Evolutionary conservation across 306 rosid species (phyloP), one percentile per base, ranked within the genome.

Genomic region (Echinosophora koreensis): DNA sequence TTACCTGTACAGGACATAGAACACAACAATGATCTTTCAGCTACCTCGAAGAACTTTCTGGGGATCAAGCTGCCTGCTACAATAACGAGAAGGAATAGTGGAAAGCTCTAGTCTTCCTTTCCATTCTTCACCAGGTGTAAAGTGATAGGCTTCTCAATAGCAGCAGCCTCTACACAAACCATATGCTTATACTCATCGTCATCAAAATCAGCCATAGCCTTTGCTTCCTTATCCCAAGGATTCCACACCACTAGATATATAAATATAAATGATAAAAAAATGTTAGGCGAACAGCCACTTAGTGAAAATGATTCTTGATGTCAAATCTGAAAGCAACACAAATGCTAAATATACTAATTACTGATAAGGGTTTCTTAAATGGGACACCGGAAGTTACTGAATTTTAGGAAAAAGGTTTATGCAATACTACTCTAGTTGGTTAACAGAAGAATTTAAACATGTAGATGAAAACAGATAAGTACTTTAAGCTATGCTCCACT

Each of bases 81-180:
- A 84, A 78, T 92, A 90, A 87, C 97, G 90, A 54, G 97, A 92
- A 41, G 97, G 90, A 74, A 90, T 93, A 27, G 92, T 86, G 68
- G 96, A 88, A 65, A 90, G 89, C 68, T 90, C 97, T 50, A 76
- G 88, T 64, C 96, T 84, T 80, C 96, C 97, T 78, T 71, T 90
- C 97, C 97, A 92, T 84, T 90, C 96, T 80, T 92, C 97, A 6
- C 97, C 96, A 38, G 97, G 93, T 83, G 88, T 92, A 92, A 78
- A 30, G 93, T 84, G 59, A 92, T 83, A 32, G 90, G 80, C 66
- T 84, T 90, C 86, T 92, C 96, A 49, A 88, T 65, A 70, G 88
- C 86, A 50, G 97, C 96, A 64, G 90, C 88, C 85, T 87, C 97
- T 66, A 92, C 90, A 47, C 96, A 90, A 56, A 92, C 86, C 97